Evolutionary conservation across 1,284 basidiomycete species (phyloP).

Genomic region (Schizopora paradoxa): DNA sequence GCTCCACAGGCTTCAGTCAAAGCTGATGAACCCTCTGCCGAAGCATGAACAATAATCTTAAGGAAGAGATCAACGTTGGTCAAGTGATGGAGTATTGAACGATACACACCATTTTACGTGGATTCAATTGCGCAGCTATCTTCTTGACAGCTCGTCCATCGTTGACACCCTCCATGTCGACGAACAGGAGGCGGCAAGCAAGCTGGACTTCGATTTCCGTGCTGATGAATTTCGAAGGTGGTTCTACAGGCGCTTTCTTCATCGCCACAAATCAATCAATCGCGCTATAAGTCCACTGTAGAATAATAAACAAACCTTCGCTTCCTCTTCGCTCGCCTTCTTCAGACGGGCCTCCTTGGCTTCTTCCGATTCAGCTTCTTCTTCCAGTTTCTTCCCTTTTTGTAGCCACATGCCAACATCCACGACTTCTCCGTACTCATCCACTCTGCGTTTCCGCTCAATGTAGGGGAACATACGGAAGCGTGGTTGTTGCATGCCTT

Average conservation of each 20-base stretch:
- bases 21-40: conserved; percentile 56
- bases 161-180: conserved; percentile 94
- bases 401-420: conserved; percentile 93
- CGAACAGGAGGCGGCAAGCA: conserved; percentile 80
- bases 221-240: conserved; percentile 88
- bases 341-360: conserved; percentile 67
- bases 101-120: conserved; percentile 78
- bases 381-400: conserved; percentile 83
- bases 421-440: conserved; percentile 93
- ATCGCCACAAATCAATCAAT: conserved; percentile 10
- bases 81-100: neutral
- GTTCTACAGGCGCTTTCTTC: conserved; percentile 70
- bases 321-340: conserved; percentile 74
- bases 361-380: conserved; percentile 81
- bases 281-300: conserved; percentile 1
- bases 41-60: conserved; percentile 88
- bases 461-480: conserved; percentile 98
- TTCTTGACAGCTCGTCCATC: conserved; percentile 97
- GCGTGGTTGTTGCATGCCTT: conserved; percentile 62
- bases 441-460: conserved; percentile 87
- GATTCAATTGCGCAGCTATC: conserved; percentile 94
- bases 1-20: conserved; percentile 78
- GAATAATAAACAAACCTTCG: conserved; percentile 48
- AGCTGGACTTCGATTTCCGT: conserved; percentile 73
- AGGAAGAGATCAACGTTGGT: conserved; percentile 11